A percentile compares a stretch with the other conserved stretches of the same genome.
These are phyloP conservation scores for Trichomonas tenax DNA, from an alignment of 208 protist genomes.

Conservation along the genomic window DNA sequence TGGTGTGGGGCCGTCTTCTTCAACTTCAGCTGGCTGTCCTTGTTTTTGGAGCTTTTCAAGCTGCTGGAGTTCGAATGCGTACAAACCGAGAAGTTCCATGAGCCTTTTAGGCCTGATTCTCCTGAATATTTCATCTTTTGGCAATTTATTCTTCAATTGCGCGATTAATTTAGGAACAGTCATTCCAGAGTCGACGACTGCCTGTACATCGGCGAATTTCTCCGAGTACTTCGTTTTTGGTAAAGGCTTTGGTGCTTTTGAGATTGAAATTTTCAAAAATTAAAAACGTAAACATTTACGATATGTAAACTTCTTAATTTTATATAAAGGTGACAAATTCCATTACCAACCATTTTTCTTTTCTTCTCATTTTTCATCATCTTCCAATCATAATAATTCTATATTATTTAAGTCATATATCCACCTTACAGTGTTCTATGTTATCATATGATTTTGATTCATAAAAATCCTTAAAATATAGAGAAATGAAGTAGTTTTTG, in stretches of 20 bases:
- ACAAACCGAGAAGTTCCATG: neutral
- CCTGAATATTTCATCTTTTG: neutral
- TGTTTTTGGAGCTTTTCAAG: neutral
- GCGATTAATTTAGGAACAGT: neutral
- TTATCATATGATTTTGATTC: too few relatives aligned
- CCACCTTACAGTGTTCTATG: too few relatives aligned
- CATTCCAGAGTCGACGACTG: slow-evolving; percentile 12
- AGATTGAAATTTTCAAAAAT: neutral
- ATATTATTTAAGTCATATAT: too few relatives aligned
- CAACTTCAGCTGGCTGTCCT: neutral
- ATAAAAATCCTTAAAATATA: too few relatives aligned
- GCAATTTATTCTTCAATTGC: neutral
- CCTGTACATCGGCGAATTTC: neutral
- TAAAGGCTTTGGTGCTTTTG: neutral
- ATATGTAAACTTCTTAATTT: neutral
- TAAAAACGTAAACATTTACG: neutral
- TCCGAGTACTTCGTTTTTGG: slow-evolving; percentile 13
- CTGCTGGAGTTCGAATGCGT: neutral
- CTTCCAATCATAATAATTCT: too few relatives aligned
- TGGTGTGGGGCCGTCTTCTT: neutral
- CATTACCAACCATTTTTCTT: too few relatives aligned
- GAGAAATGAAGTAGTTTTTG: too few relatives aligned
- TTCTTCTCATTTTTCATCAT: too few relatives aligned
- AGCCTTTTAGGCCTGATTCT: neutral
- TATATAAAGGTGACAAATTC: neutral